phyloP scores from a whole-genome alignment of 176 grass and related monocot genomes.

The Raddia distichophylla region DNA sequence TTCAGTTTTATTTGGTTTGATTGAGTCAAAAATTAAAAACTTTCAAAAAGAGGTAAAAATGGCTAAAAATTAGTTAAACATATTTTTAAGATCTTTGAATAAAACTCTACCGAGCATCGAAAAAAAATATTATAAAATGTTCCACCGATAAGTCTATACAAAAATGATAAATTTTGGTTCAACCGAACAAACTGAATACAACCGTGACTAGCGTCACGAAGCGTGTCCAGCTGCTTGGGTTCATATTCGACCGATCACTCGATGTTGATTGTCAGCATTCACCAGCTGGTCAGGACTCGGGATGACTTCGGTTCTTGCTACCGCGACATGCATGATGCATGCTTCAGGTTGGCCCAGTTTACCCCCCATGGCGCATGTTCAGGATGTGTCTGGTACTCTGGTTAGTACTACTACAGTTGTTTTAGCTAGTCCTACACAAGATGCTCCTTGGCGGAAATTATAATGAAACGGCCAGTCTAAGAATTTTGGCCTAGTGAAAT shows the following conservation, averaged over 20 bases:
- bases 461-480: neutral
- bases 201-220: neutral
- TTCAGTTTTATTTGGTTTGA: too few species aligned
- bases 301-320: neutral
- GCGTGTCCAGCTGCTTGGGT: slow-evolving; percentile 16
- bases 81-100: too few species aligned
- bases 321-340: neutral
- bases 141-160: too few species aligned
- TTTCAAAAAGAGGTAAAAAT: too few species aligned
- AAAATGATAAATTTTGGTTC: too few species aligned
- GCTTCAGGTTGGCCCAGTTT: neutral
- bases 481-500: neutral
- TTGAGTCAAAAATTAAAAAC: too few species aligned
- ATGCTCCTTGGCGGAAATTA: neutral
- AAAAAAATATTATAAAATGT: too few species aligned
- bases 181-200: too few species aligned
- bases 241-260: neutral
- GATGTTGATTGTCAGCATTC: neutral
- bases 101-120: too few species aligned
- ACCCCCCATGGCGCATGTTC: neutral
- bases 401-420: too few species aligned
- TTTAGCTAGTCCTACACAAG: neutral
- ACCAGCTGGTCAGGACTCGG: neutral
- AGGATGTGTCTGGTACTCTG: neutral
- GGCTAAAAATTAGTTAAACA: too few species aligned